These are phyloP conservation scores for Ceratobasidium sp. DNA, from an alignment of 1,284 basidiomycete species.

Conservation along the genomic window DNA sequence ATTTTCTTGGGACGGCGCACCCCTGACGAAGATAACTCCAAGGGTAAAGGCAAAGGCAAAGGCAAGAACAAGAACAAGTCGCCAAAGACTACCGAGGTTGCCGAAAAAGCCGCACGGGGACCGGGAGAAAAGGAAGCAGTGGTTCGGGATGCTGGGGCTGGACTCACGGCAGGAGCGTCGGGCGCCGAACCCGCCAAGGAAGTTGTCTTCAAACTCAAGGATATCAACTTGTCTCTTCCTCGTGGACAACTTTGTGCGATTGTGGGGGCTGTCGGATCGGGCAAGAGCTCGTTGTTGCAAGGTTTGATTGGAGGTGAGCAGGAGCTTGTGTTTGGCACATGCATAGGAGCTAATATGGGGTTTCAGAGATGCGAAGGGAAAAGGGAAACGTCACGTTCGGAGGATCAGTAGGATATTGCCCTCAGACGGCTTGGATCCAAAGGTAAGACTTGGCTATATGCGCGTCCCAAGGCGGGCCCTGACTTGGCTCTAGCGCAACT, in stretches of 20 bases:
- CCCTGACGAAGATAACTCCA: slow-evolving; percentile 59
- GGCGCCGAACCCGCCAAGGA: slow-evolving; percentile 50
- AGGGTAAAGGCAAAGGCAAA: slow-evolving; percentile 48
- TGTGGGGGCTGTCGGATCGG: slow-evolving; percentile 63
- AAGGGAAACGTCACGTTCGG: slow-evolving; percentile 69
- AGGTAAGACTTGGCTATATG: slow-evolving; percentile 37
- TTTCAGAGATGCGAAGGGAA: slow-evolving; percentile 70
- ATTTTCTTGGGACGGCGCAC: slow-evolving; percentile 83
- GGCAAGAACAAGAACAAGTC: slow-evolving; percentile 48
- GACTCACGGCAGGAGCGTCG: slow-evolving; percentile 10
- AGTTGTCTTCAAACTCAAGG: slow-evolving; percentile 61
- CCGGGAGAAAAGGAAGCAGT: slow-evolving; percentile 16
- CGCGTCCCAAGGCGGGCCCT: neutral
- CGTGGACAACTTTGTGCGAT: slow-evolving; percentile 78
- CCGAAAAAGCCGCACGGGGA: slow-evolving; percentile 32
- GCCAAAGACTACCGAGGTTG: slow-evolving; percentile 42
- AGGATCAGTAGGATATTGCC: slow-evolving; percentile 61
- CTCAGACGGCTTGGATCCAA: slow-evolving; percentile 69
- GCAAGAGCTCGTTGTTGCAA: slow-evolving; percentile 77
- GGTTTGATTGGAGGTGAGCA: slow-evolving; percentile 66
- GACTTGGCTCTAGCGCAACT: slow-evolving; percentile 42
- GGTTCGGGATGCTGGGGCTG: slow-evolving; percentile 2
- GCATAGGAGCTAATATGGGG: neutral
- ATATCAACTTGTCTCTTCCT: slow-evolving; percentile 70
- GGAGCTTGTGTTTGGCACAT: neutral